phyloP scores from a whole-genome alignment of 441 rosid species.

The Codiaeum variegatum region DNA sequence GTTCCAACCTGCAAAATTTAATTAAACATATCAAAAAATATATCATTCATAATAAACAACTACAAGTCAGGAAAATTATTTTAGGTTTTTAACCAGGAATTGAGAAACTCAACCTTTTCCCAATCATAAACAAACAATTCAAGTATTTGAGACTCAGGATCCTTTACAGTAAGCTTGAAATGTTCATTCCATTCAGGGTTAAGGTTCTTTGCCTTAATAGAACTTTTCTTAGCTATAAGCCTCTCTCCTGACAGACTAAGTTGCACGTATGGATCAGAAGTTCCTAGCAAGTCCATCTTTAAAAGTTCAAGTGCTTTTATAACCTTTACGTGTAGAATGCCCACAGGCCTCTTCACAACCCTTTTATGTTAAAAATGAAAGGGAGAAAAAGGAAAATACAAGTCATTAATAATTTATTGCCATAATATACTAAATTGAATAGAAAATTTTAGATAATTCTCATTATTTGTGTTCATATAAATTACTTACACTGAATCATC shows the following conservation, averaged over 20 bases:
- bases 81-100: neutral
- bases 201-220: slow-evolving; percentile 64
- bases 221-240: slow-evolving; percentile 66
- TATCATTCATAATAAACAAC: neutral
- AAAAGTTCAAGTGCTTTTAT: slow-evolving; percentile 60
- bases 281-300: slow-evolving; percentile 70
- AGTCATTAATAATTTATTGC: neutral
- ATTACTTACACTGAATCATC: slow-evolving; percentile 64
- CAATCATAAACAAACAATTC: slow-evolving; percentile 73
- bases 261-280: slow-evolving; percentile 79
- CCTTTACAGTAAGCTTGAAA: slow-evolving; percentile 75
- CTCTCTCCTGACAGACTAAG: slow-evolving; percentile 67
- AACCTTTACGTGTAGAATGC: slow-evolving; percentile 71
- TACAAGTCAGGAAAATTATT: neutral
- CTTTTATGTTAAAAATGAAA: slow-evolving; percentile 28
- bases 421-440: neutral
- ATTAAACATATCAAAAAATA: neutral
- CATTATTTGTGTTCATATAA: too few species aligned
- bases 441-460: too few species aligned
- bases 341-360: slow-evolving; percentile 65
- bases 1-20: slow-evolving; percentile 51
- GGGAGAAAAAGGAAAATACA: slow-evolving; percentile 15
- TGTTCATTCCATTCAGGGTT: slow-evolving; percentile 86
- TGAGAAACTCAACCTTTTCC: slow-evolving; percentile 59
- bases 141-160: slow-evolving; percentile 63